Conservation (phyloP, 1,139 yeast genomes). For the Geotrichum cucujoidarum region DNA sequence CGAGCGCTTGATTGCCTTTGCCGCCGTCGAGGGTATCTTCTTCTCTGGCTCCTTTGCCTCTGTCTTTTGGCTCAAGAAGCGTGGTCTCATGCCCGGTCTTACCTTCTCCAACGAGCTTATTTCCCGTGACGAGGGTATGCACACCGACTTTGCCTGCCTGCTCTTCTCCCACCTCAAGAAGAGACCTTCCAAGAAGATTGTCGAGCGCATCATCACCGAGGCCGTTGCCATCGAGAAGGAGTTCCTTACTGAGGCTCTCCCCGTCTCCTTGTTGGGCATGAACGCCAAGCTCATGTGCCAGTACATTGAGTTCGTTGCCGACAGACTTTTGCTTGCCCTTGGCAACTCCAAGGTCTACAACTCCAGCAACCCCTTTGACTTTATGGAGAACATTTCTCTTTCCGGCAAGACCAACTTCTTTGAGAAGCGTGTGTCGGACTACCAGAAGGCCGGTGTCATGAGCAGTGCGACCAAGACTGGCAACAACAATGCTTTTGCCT, state of each 20-base stretch:
- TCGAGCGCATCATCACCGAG: constrained; percentile 83
- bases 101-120: constrained; percentile 95
- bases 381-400: constrained; percentile 95
- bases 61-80: constrained; percentile 95
- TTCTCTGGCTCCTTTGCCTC: constrained; percentile 97
- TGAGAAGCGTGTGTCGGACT: constrained; percentile 97
- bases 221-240: constrained; percentile 94
- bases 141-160: constrained; percentile 96
- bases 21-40: constrained; percentile 98
- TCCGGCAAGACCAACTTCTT: constrained; percentile 98
- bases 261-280: constrained; percentile 90
- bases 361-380: constrained; percentile 91
- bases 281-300: constrained; percentile 89
- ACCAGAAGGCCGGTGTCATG: constrained; percentile 99
- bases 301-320: constrained; percentile 97
- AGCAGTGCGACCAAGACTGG: constrained; percentile 45
- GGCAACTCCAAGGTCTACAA: constrained; percentile 89
- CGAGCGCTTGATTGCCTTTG: constrained; percentile 95
- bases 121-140: constrained; percentile 97
- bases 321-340: constrained; percentile 79
- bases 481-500: constrained; percentile 42
- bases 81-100: constrained; percentile 97
- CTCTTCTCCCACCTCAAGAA: constrained; percentile 87
- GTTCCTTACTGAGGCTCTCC: constrained; percentile 89
- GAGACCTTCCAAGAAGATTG: constrained; percentile 75